Evolutionary conservation across 2,329 filamentous ascomycete species (phyloP), one percentile per base, ranked within the genome.

Genomic region (Trichoderma koningii): DNA sequence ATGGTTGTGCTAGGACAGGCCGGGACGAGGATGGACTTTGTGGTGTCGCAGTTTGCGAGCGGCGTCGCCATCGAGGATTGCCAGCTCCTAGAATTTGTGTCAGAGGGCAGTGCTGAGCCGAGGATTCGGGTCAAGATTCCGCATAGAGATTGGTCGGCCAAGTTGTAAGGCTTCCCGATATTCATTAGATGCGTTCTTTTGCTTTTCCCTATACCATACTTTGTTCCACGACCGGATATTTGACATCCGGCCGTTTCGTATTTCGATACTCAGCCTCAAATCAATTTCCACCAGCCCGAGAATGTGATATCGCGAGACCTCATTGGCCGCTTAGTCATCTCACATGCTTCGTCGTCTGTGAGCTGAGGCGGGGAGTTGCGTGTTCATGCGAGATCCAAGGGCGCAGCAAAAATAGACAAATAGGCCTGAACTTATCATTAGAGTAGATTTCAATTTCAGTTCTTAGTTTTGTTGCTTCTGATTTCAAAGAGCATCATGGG

Each of bases 1-100:
- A 98, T 99, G 94, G 90, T 93, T 15, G 93, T 92, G 17, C 77
- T 98, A 55, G 93, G 93, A 0, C 68, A 74, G 2, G 64, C 71
- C 2, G 81, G 78, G 2, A 78, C 80, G 28, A 82, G 87, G 21
- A 81, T 97, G 55, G 92, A 95, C 74, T 98, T 97, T 76, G 85
- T 96, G 5, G 94, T 98, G 2, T 85, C 91, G 69, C 94, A 98
- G 79, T 95, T 91, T 79, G 88, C 88, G 41, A 98, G 96, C 76
- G 93, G 91, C 2, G 89, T 95, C 14, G 85, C 79, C 0, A 79
- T 83, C 1, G 94, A 98, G 78, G 95, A 99, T 77, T 97, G 92
- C 72, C 92, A 99, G 80, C 88, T 97, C 77, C 87, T 91, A 19
- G 79, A 75, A 4, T 73, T 82, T 19, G 73, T 73, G 63, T 68